These are phyloP conservation scores for Persicaria maculosa DNA, from an alignment of 148 eudicot species.

Conservation along the genomic window DNA sequence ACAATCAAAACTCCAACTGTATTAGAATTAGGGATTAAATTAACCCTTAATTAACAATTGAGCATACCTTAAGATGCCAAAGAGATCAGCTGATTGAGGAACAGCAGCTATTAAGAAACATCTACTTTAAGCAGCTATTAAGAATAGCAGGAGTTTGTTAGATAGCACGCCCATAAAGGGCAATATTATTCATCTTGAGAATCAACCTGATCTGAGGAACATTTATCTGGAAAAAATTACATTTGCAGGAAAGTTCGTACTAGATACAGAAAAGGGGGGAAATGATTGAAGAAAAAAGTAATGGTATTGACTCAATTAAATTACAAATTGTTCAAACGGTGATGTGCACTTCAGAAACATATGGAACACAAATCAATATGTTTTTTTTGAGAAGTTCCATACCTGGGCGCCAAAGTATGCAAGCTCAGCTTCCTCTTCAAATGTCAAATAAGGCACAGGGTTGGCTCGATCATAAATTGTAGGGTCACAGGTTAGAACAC, in stretches of 20 bases:
- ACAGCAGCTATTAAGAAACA: too few relatives aligned
- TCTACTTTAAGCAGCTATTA: too few relatives aligned
- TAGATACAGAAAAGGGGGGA: neutral
- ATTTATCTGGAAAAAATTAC: neutral
- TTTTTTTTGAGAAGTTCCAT: neutral
- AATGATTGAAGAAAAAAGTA: neutral
- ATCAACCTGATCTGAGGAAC: neutral
- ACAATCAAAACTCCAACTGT: too few relatives aligned
- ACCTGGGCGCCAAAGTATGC: conserved; percentile 99
- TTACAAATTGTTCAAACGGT: neutral
- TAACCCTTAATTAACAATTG: too few relatives aligned
- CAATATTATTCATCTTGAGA: neutral
- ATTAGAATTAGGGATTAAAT: too few relatives aligned
- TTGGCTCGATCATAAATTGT: conserved; percentile 64
- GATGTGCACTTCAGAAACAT: neutral
- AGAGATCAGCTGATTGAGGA: too few relatives aligned
- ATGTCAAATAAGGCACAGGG: conserved; percentile 86
- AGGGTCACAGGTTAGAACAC: conserved; percentile 97
- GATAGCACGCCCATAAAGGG: too few relatives aligned
- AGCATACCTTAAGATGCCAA: too few relatives aligned
- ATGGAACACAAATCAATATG: neutral
- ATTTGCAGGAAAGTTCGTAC: neutral
- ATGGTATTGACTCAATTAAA: neutral
- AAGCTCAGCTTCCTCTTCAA: conserved; percentile 98
- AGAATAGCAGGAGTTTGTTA: too few relatives aligned